Base-by-base conservation (phyloP, 164 flowering plant genomes). In the Cinnamomum chago region DNA sequence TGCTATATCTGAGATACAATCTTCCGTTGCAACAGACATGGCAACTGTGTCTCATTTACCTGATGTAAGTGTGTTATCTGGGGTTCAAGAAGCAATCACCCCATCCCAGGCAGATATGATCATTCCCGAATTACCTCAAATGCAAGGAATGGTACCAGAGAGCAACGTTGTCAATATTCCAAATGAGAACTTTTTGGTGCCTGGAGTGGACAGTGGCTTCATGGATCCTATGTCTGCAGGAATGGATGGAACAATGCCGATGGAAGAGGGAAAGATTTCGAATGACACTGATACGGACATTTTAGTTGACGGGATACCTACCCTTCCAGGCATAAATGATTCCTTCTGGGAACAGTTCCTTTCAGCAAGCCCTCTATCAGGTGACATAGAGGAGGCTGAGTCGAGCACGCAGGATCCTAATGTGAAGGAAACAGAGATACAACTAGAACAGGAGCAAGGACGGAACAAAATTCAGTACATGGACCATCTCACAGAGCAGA, bases 301-400 rank as follows among this genome's bases (percentile, higher is more conserved):
- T 47, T 72, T 79, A 71, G 64, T 77, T 70, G 87, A 85, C 68
- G 89, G 68, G 22, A 64, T 62, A 25, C 79, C 84, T 15, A 85
- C 78, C 76, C 88, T 89, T 72, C 92, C 92, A 2, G 82, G 83
- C 40, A 86, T 88, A 55, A 82, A 81, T 82, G 93, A 90, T 78
- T 67, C 24, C 10, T 75, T 75, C 60, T 75, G 77, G 77, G 77
- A 75, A 81, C 87, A 88, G 72, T 87, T 90, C 75, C 86, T 88
- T 73, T 27, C 86, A n/a, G 76, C 74, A 6, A 86, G 85, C 76
- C 86, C 88, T 1, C 76, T 81, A 1, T 67, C 64, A 47, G 90
- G 79, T 22, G 88, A 83, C 24, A 75, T 83, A 11, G 88, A 84
- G 55, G 90, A 86, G 81, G 76, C 82, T 15, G 72, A 72, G 67